phyloP scores from a whole-genome alignment of 805 yeast species.

The Saccharomycopsis javanensis region DNA sequence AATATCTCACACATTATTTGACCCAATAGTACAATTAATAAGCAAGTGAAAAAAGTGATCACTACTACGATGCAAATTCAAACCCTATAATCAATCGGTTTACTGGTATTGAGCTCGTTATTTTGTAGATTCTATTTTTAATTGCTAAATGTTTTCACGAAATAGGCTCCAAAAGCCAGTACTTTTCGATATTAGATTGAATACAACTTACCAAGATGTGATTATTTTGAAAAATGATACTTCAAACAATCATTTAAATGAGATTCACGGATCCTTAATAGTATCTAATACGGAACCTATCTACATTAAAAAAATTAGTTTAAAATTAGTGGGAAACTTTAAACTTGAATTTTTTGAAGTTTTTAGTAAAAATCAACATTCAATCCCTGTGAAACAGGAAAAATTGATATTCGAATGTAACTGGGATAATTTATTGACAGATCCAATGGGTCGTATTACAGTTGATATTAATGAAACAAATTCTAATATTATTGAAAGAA shows the following conservation, averaged over 20 bases:
- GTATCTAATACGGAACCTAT: constrained; percentile 47
- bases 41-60: not conserved
- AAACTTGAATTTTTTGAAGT: constrained; percentile 47
- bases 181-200: constrained; percentile 20
- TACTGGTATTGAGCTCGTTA: no score
- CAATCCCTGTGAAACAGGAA: constrained; percentile 39
- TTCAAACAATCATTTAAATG: constrained; percentile 62
- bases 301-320: constrained; percentile 46
- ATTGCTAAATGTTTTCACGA: not conserved
- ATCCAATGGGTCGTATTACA: constrained; percentile 25
- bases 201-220: constrained; percentile 44
- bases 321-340: constrained; percentile 55
- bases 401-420: constrained; percentile 55
- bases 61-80: no score
- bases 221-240: constrained; percentile 68
- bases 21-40: no score
- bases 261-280: constrained; percentile 67
- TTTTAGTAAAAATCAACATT: constrained; percentile 10
- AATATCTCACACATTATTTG: no score
- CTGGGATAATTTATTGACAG: constrained; percentile 52
- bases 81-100: no score
- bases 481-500: not conserved
- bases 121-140: not conserved
- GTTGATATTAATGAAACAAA: constrained; percentile 3
- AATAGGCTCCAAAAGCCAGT: not conserved